Evolutionary conservation across 257 asterid genomes (phyloP).

Genomic region (Solanum bulbocastanum): DNA sequence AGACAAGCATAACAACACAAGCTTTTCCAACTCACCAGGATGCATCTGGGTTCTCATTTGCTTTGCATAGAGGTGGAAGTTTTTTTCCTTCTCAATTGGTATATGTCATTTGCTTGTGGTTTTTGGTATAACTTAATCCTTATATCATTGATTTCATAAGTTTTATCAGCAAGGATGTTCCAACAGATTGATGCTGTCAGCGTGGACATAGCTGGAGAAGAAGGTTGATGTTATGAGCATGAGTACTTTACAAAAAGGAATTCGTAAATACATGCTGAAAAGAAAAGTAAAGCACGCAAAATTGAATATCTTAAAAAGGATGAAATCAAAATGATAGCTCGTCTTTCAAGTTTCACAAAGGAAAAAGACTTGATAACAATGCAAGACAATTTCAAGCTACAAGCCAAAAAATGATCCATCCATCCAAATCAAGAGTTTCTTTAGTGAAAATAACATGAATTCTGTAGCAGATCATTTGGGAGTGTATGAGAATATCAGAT

Average conservation of each 20-base stretch:
- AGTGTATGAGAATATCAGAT: background rate
- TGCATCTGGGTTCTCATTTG: constrained; percentile 80
- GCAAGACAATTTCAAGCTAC: background rate
- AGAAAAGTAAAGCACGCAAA: background rate
- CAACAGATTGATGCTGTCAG: constrained; percentile 78
- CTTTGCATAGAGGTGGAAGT: constrained; percentile 85
- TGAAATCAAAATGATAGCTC: background rate
- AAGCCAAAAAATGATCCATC: background rate
- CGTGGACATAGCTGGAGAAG: constrained; percentile 58
- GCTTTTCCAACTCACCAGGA: constrained; percentile 57
- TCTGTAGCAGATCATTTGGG: background rate
- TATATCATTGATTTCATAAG: constrained; percentile 76
- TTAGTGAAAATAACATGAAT: background rate
- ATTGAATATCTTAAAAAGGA: background rate
- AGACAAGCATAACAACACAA: background rate
- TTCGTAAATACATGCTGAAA: background rate
- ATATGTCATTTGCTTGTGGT: constrained; percentile 71
- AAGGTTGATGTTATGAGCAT: background rate
- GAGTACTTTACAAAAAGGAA: background rate
- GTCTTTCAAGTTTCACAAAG: background rate
- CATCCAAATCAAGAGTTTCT: background rate
- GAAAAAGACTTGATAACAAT: background rate
- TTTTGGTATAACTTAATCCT: constrained; percentile 80
- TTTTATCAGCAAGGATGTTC: constrained; percentile 89
- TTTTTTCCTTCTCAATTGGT: constrained; percentile 64